Evolutionary conservation across 352 stramenopile species (phyloP), one percentile per base, ranked within the genome.

Genomic region (Phytophthora europaea): DNA sequence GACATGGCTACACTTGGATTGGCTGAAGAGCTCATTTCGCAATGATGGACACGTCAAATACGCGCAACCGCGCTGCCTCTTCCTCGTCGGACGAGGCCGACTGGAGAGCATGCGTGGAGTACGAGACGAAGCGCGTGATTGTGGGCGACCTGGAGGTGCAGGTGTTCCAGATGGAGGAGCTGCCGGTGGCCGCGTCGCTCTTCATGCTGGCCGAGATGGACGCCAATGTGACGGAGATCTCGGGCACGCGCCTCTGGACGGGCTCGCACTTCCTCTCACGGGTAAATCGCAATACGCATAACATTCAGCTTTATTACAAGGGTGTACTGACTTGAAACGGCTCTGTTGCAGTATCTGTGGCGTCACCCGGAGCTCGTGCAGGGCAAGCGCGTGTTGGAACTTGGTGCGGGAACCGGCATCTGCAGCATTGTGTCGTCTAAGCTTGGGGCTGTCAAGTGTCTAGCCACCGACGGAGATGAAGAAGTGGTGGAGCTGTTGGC

Each of bases 221-320:
- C 58, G 79, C 79, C 54, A 88, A 88, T 48, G 72, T 78, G 62
- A 81, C 77, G 40, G 88, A 95, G 72, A 95, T 95, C 66, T 93
- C 84, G 58, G 88, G 88, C 57, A 88, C 86, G 67, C 83, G 88
- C 47, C 80, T 93, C 48, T 95, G 88, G 88, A 87, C 89, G 23
- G 88, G 88, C 33, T 91, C 81, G 18, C 76, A 93, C 36, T 78
- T 91, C 55, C 83, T 95, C 36, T 80, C 82, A 26, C 67, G 72
- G 53, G 82, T 89, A 31, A 31, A 0, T 31, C 8, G 75, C 31
- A 47, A 54, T 34, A 16, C 8, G 3, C 52, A 6, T 20, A 7
- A 50, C 50, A 18, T 6, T 22, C 48, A 58, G n/a, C 26, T 31
- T 47, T 22, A 61, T 59, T 65, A 57, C 40, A 50, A 61, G 51